Evolutionary conservation across 345 rosid genomes (phyloP), one percentile per base, ranked within the genome.

Genomic region (Gossypium rotundifolium): DNA sequence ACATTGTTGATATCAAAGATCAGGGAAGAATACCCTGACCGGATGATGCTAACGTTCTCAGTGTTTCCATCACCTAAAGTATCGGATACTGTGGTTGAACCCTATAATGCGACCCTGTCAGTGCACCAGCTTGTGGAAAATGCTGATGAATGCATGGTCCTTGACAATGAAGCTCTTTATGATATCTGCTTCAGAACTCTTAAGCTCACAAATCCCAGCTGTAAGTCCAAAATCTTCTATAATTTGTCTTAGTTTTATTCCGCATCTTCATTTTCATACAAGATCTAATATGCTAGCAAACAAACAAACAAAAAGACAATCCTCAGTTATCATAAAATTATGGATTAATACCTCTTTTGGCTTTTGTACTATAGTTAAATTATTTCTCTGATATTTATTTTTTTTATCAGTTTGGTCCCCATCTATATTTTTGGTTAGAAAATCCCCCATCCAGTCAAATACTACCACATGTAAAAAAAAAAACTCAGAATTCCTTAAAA

Each of bases 11-110:
- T 80, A 16, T 83, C 81, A 5, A 83, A 83, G 78, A 83, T 80
- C 52, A 83, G 85, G 76, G 83, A 83, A 75, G 85, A 83, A 73
- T 83, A 54, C 52, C 98, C 81, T 74, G 83, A 80, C 76, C 70
- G 70, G 65, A 25, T 75, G 77, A 61, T 83, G 81, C 76, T 83
- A 73, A 42, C 81, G 75, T 53, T 83, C 78, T 71, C 85, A 57
- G 75, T 83, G 46, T 93, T 93, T 79, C 98, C 98, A 18, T 49
- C 85, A 73, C 63, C 77, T 63, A 58, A 65, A 53, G 83, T 80
- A 10, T 83, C 85, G 9, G 83, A 80, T 74, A 83, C 78, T 2
- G 83, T 80, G 13, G 85, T 83, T 49, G 85, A 80, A 67, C 86
- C 81, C 29, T 83, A 80, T 74, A 83, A 83, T 73, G 83, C 83